Evolutionary conservation across 169 alveolate species (phyloP).

Genomic region (Plasmodium knowlesi): DNA sequence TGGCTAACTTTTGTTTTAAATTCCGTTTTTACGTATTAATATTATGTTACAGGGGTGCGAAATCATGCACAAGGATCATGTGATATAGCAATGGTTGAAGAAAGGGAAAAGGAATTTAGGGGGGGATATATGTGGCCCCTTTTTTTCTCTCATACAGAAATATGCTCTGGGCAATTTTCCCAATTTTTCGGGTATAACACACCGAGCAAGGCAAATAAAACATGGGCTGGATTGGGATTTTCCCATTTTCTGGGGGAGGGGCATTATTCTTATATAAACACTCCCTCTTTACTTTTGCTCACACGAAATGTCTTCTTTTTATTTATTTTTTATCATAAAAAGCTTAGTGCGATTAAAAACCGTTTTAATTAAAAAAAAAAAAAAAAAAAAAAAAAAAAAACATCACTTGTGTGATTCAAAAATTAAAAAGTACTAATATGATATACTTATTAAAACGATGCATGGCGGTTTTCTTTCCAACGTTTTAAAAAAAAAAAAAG

Average conservation of each 20-base stretch:
- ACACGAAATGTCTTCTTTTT: neutral
- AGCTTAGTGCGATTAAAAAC: neutral
- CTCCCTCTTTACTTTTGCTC: neutral
- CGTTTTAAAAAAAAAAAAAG: too few relatives aligned
- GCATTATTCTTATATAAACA: too few relatives aligned
- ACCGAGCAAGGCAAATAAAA: neutral
- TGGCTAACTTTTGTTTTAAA: neutral
- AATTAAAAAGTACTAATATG: constrained; percentile 25
- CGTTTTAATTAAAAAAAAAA: neutral
- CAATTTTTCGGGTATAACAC: neutral
- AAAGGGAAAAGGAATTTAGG: neutral
- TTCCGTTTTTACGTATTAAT: neutral
- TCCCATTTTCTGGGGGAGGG: neutral
- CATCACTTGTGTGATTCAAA: neutral
- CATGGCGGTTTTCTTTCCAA: neutral
- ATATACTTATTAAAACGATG: neutral
- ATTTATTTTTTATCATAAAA: neutral
- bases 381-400: constrained; percentile 10
- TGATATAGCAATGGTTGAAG: neutral
- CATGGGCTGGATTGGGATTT: neutral
- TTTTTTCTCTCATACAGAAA: neutral
- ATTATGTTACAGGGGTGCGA: neutral
- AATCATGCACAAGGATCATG: neutral
- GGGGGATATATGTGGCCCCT: neutral
- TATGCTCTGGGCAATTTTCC: neutral